Percentiles rank a stretch among this genome's conserved stretches.
phyloP scores from a whole-genome alignment of 805 yeast genomes.

The Yarrowia osloensis region DNA sequence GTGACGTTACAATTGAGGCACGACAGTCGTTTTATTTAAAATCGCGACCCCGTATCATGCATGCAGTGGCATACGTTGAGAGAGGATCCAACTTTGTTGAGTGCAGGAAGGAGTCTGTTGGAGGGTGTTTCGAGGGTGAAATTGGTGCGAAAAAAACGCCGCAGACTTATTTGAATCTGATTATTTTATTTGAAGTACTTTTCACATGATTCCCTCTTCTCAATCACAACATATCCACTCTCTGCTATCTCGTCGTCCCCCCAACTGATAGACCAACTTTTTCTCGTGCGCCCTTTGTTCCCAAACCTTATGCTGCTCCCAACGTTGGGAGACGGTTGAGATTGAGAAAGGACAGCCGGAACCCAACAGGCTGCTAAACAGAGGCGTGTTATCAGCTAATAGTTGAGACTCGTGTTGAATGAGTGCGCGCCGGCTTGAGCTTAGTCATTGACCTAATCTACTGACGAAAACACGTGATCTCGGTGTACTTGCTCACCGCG shows the following conservation, averaged over 20 bases:
- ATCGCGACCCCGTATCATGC: slow-evolving; percentile 21
- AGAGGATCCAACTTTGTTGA: slow-evolving; percentile 29
- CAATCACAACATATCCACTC: neutral
- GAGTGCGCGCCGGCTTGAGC: no score
- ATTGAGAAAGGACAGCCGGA: slow-evolving; percentile 18
- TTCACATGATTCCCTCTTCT: no score
- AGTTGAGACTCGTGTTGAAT: no score
- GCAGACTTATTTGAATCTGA: neutral
- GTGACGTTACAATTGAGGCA: slow-evolving; percentile 8
- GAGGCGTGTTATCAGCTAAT: no score
- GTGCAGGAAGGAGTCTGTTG: neutral
- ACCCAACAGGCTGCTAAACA: slow-evolving; percentile 6
- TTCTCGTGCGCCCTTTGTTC: slow-evolving; percentile 11
- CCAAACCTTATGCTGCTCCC: neutral
- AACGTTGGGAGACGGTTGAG: slow-evolving; percentile 20
- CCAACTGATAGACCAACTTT: slow-evolving; percentile 17
- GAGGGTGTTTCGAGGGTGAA: neutral
- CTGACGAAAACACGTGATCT: neutral
- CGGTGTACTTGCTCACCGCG: neutral
- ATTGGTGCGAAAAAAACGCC: neutral
- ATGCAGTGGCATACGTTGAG: slow-evolving; percentile 23
- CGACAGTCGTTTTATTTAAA: slow-evolving; percentile 2
- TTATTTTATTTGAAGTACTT: neutral
- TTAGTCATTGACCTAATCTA: no score
- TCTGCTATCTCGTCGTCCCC: neutral